Base-by-base conservation (phyloP, 75 land plant genomes). In the Cunninghamia lanceolata region DNA sequence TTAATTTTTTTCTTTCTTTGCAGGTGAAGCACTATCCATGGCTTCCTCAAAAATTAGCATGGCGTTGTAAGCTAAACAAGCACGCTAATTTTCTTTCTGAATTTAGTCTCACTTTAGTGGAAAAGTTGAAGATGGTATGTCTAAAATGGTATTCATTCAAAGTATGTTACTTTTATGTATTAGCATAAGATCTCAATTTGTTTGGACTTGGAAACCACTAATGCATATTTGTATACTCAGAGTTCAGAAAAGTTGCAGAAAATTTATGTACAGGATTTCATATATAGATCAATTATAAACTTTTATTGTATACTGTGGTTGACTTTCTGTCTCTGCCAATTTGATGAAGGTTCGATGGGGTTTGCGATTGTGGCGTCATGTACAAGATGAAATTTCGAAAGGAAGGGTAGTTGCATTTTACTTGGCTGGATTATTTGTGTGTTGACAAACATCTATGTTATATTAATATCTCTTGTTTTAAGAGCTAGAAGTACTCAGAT, bases 311-410 rank as follows among this genome's bases (percentile, higher is more conserved):
- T 66, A 0, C n/a, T n/a, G 28, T 70, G 74, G 74, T 50, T 82
- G 52, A 82, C 34, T 47, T 47, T 82, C 38, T n/a, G 59, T 40
- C 28, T 82, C 52, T 82, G 17, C 46, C 14, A 46, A 50, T 81
- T 52, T 43, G 2, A 42, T 19, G 66, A 59, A 96, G 96, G 92
- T 93, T 84, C 92, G 90, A 9, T 76, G 94, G 74, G 98, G 96
- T 82, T 45, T 89, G 84, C 88, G 98, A 85, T 70, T 96, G 16
- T 91, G 85, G 91, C 91, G 90, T 0, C 86, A 93, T 84, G 75
- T 93, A 7, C 86, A 85, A 86, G 87, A 91, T 85, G 93, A 92
- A 89, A 77, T 83, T 13, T 76, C 93, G 42, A 87, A 87, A 89
- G 96, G 96, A 88, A 88, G 86, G 91, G 95, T 94, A 86, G 34